Evolutionary conservation across 140 eudicot genomes (phyloP).

Genomic region (Cichorium intybus): DNA sequence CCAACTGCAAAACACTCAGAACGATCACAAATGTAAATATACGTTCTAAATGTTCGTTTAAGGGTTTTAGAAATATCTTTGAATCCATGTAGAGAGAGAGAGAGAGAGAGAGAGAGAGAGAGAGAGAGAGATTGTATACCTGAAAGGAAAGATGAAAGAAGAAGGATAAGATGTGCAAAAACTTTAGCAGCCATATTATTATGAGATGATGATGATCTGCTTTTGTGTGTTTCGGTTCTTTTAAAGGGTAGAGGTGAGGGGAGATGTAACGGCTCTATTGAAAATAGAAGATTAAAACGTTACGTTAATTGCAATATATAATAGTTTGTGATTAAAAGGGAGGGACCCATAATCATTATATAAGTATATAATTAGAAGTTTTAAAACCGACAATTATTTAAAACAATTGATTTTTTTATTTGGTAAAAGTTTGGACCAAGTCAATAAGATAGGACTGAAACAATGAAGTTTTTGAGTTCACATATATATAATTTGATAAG

Average conservation of each 20-base stretch:
- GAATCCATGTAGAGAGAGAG: too few relatives aligned
- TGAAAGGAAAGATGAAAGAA: slow-evolving; percentile 41
- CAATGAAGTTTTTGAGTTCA: too few relatives aligned
- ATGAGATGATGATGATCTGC: slow-evolving; percentile 14
- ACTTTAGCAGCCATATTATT: slow-evolving; percentile 25
- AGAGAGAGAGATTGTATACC: slow-evolving; percentile 24
- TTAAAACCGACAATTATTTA: background rate
- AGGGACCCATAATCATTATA: slow-evolving; percentile 15
- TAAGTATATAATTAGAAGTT: background rate
- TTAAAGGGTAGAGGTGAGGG: slow-evolving; percentile 18
- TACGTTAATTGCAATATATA: slow-evolving; percentile 17
- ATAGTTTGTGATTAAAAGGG: slow-evolving; percentile 16
- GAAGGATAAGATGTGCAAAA: slow-evolving; percentile 24
- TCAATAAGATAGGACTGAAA: background rate
- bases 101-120: too few relatives aligned
- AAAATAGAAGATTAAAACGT: slow-evolving; percentile 31
- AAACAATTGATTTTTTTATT: background rate
- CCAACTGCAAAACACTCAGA: slow-evolving; percentile 31
- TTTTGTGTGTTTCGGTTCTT: slow-evolving; percentile 22
- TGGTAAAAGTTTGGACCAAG: background rate
- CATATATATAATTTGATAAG: background rate
- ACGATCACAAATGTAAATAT: background rate
- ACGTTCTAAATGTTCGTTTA: background rate
- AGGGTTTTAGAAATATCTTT: background rate
- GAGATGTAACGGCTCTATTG: slow-evolving; percentile 34